Base-by-base conservation (phyloP, 345 rosid genomes). In the Moricandia arvensis region DNA sequence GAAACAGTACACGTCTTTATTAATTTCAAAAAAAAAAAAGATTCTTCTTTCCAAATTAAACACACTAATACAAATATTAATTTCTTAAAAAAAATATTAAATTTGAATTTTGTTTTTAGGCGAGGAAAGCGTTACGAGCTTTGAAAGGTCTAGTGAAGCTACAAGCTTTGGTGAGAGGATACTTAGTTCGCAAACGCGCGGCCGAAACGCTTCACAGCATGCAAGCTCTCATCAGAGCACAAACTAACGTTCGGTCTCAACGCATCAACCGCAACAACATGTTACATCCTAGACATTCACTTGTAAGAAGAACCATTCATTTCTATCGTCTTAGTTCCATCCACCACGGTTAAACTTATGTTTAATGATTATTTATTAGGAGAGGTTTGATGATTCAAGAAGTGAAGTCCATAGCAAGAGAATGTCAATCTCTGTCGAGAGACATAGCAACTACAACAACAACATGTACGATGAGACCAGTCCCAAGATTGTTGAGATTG, bases 401-500 rank as follows among this genome's bases (percentile, higher is more conserved):
- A 90, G 90, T 55, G 97, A 87, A 33, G 45, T 85, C 24, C 93
- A 90, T 68, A 92, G 94, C 82, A 83, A 86, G 76, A 82, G 97
- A 75, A 75, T 90, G 6, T 90, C 97, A 6, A 80, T 88, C 29
- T 87, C 88, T 17, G 76, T 83, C 0, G 96, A 88, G 73, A 72
- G 68, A 78, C 77, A 77, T 68, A 78, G 49, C 78, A 49, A n/a
- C n/a, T n/a, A 77, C 58, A 53, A 74, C 41, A 41, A 68, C 49
- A 70, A 73, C 66, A 43, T 61, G 49, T 66, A 73, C 13, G 92
- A 88, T 8, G 96, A 85, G 63, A 79, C 63, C 4, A 88, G 84
- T 79, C 90, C 93, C 16, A 92, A 92, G 81, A 92, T 92, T 21
- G 96, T 92, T 80, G 97, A 92, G 79, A 84, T 90, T 11, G 97